Base-by-base conservation (phyloP, 768 basidiomycete genomes). In the Phaeotremella fagi region DNA sequence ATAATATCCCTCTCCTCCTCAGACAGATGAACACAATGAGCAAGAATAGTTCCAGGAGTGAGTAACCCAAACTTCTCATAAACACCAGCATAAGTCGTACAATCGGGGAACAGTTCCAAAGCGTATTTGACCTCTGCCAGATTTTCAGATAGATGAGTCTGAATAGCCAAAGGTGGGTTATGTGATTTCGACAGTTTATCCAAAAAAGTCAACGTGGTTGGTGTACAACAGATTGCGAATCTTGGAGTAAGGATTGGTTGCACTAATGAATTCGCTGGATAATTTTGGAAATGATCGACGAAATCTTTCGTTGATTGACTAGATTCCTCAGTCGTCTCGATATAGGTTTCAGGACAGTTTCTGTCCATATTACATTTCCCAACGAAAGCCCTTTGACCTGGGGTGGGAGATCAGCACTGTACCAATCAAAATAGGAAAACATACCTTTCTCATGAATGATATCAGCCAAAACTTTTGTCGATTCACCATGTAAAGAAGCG, bases 141-240 rank as follows among this genome's bases (percentile, higher is more conserved):
- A 71, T 90, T 94, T 77, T 98, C 94, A 14, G 86, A 83, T 38
- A 97, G 83, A 72, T 97, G 94, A 2, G 94, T 97, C 75, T 98
- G 94, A 47, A 95, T 86, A 48, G 81, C 80, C 28, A 98, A 78
- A 1, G 75, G 58, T 3, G 83, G 80, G 63, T 87, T 81, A 2
- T 78, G 68, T 20, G 55, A 45, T 3, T 75, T 67, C 0, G 86
- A 86, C 35, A 94, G 75, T 3, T 76, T 60, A 7, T 86, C 83
- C 4, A 98, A 78, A 3, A 76, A 74, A 0, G 66, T 43, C 45
- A 97, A 79, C 26, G 92, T 82, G n/a, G 81, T 76, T 12, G 79
- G 72, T 0, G 90, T 83, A 75, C 90, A 94, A 11, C 88, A 84
- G 54, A 97, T 86, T 22, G 94, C 94, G 72, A 97, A 98, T n/a